Base-by-base conservation (phyloP, 192 early-diverging fungal species). In the Helicostylum pulchrum region DNA sequence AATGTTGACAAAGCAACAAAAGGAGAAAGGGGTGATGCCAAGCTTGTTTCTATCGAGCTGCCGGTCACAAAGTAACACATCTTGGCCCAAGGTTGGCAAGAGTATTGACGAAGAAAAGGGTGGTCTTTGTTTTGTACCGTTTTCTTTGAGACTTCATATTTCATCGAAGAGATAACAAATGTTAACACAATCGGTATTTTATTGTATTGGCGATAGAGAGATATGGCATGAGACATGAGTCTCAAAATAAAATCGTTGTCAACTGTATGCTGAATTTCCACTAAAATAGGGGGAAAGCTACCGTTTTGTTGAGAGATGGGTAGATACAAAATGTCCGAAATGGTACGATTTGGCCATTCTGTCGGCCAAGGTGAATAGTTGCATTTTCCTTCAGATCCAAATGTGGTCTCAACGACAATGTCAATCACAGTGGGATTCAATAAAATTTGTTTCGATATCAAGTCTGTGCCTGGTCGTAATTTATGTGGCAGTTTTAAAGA, bases 71-170 rank as follows among this genome's bases (percentile, higher is more conserved):
- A 54, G 53, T 54, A 54, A 36, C 53, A 54, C 6, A 32, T 32
- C 12, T 54, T 10, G 0, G 31, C 77, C 83, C 7, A 88, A 85
- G 7, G 87, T 92, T 21, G 83, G 77, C 3, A 86, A 89, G 61
- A 92, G 90, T 90, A 72, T 89, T 61, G 78, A 76, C 34, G 85
- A 89, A 64, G 71, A 82, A 44, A 63, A 76, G 21, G 79, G 86
- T 65, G 46, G 26, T 36, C 31, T 36, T 54, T 54, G 15, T 54
- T 54, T 12, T 54, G 53, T 36, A 32, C 31, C 30, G 32, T 54
- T 54, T 54, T 54, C 30, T 54, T 54, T 54, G 53, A 54, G 30
- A 54, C 53, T 54, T 54, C 53, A 54, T 54, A 54, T 17, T 34
- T 54, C 53, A 36, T 36, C 11, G 53, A 54, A 32, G 53, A 54